A percentile compares a stretch with the other conserved stretches of the same genome.
Conservation (phyloP, 331 rosid genomes). For the Phaseolus coccineus region DNA sequence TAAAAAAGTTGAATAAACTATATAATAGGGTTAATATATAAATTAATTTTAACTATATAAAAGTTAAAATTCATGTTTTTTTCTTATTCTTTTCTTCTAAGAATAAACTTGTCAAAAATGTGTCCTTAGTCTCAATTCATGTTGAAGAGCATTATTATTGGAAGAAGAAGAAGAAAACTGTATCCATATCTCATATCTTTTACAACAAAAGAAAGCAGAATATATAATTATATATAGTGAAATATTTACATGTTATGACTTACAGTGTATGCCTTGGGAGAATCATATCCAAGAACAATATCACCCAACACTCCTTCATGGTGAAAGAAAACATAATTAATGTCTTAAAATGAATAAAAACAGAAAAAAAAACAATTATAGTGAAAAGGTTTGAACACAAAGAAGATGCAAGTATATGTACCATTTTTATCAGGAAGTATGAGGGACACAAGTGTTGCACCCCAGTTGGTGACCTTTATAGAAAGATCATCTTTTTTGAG, state of each 20-base stretch:
- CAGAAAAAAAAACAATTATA: background rate
- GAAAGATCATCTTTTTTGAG: constrained; percentile 67
- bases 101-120: too few relatives aligned
- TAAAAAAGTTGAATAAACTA: too few relatives aligned
- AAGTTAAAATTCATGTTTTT: too few relatives aligned
- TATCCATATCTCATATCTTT: too few relatives aligned
- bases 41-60: too few relatives aligned
- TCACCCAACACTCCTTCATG: constrained; percentile 70
- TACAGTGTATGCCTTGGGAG: constrained; percentile 62
- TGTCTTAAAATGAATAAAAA: background rate
- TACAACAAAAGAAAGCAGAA: too few relatives aligned
- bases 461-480: constrained; percentile 88
- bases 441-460: constrained; percentile 79
- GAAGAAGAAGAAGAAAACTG: too few relatives aligned
- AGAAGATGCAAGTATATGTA: constrained; percentile 26
- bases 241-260: background rate
- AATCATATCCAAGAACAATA: constrained; percentile 82
- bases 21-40: too few relatives aligned
- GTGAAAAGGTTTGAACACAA: background rate
- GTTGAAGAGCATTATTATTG: too few relatives aligned
- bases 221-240: too few relatives aligned
- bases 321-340: background rate
- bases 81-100: too few relatives aligned
- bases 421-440: constrained; percentile 80
- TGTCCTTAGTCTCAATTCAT: too few relatives aligned